Evolutionary conservation across 192 early-diverging fungal species (phyloP).

Genomic region (Geranomyces variabilis): DNA sequence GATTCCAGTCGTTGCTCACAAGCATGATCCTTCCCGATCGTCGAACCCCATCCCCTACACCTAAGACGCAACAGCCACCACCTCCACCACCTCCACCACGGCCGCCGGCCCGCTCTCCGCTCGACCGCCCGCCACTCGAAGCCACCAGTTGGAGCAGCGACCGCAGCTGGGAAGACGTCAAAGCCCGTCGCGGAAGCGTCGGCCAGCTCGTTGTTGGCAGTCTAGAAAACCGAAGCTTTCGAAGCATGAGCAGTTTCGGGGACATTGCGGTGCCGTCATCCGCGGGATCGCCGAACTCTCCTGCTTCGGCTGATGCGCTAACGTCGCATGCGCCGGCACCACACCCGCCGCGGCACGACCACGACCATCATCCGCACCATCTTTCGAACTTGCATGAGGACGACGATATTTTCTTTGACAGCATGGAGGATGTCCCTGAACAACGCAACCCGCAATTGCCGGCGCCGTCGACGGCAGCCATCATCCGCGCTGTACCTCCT

Average conservation of each 20-base stretch:
- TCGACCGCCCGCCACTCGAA: constrained; percentile 15
- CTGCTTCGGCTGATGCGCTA: neutral
- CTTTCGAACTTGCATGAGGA: constrained; percentile 27
- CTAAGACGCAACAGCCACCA: neutral
- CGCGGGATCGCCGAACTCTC: neutral
- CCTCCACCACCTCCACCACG: neutral
- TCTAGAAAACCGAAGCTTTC: constrained; percentile 13
- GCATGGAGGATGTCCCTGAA: constrained; percentile 23
- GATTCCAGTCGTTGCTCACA: neutral
- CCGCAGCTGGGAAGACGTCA: constrained; percentile 38
- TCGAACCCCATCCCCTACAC: neutral
- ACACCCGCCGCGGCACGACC: neutral
- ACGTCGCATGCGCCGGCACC: neutral
- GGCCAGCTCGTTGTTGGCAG: constrained; percentile 9
- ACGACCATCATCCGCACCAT: constrained; percentile 34
- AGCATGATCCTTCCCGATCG: neutral
- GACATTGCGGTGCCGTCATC: constrained; percentile 10
- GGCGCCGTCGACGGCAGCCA: neutral
- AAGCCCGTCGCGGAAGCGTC: constrained; percentile 17
- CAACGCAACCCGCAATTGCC: neutral
- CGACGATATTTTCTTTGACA: constrained; percentile 48
- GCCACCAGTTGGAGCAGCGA: constrained; percentile 39
- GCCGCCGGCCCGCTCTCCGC: constrained; percentile 3
- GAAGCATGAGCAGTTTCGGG: constrained; percentile 4
- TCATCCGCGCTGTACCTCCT: neutral